These are phyloP conservation scores for Blastobotrys serpentis DNA, from an alignment of 1,139 yeast species.

Conservation along the genomic window DNA sequence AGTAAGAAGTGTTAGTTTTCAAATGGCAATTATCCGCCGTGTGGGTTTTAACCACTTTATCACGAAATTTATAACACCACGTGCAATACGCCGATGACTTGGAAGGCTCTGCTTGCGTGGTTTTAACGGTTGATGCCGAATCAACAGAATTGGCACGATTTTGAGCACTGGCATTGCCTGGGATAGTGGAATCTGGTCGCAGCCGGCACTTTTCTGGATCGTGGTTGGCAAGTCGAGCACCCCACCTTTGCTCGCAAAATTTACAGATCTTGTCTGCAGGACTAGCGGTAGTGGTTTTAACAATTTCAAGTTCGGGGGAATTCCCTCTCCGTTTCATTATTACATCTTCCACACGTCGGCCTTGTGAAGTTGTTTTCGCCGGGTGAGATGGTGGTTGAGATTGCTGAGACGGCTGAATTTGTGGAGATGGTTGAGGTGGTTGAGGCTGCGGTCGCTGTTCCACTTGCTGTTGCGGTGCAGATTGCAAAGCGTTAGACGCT, in stretches of 20 bases:
- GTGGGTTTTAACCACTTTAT: background rate
- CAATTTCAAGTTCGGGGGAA: background rate
- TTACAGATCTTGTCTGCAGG: background rate
- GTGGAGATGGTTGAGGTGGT: background rate
- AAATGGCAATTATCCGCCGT: background rate
- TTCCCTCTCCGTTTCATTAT: background rate
- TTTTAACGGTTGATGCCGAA: no score
- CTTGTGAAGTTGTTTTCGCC: background rate
- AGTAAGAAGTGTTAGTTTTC: background rate
- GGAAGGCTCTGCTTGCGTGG: background rate
- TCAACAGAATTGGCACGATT: no score
- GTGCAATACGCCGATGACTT: background rate
- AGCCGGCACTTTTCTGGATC: background rate
- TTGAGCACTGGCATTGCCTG: no score
- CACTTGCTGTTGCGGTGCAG: no score
- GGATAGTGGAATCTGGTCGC: background rate
- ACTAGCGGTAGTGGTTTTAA: background rate
- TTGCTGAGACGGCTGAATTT: background rate
- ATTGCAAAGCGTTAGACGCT: no score
- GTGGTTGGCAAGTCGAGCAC: background rate
- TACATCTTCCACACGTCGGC: background rate
- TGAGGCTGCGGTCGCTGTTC: no score
- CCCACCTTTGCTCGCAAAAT: background rate
- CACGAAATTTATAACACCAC: background rate
- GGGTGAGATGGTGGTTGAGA: background rate